Base-by-base conservation (phyloP, 1,139 yeast species). In the Taphrina sp. region DNA sequence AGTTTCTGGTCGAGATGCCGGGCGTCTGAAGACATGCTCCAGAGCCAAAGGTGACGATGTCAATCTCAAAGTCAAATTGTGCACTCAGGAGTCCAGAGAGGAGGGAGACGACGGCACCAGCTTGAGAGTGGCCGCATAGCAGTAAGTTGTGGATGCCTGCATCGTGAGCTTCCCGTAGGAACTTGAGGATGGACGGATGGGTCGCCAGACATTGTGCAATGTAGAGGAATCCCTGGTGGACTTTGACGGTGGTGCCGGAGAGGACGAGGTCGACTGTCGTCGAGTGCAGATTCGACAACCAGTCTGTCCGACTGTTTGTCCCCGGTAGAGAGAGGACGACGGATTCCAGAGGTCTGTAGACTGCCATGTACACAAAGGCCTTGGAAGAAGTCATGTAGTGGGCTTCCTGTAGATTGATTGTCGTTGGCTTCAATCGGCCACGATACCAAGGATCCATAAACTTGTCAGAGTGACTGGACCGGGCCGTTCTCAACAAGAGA, bases 341-440 rank as follows among this genome's bases (percentile, higher is more conserved):
- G 10, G 23, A 16, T n/a, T 34, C 41, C 24, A 26, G 35, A 2
- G 44, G 44, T 8, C 31, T 17, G 34, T 38, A 26, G 29, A 39
- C 5, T 14, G 41, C 54, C 28, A 39, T 29, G 34, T 28, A 49
- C 10, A 42, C 54, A 14, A 8, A 5, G 3, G 54, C 54, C 23
- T 49, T 49, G 17, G 54, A 31, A 19, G 54, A 38, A 1, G 54
- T 31, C 46, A 49, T 49, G 46, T 49, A 42, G 41, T 49, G 54
- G n/a, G 39, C 29, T 22, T 38, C 38, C 7, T 29, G 44, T 10
- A 49, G 38, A 17, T 49, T 26, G 10, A 49, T 33, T 20, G 23
- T 39, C 19, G 5, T 34, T 23, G 37, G 41, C 16, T 4, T 22
- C 26, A 31, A n/a, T 34, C 34, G 23, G 5, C 39, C 43, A n/a